Percentiles rank a stretch among this genome's conserved stretches.
Conservation (phyloP, 495 filamentous ascomycete genomes). For the Pseudoneurospora amorphoporcata region DNA sequence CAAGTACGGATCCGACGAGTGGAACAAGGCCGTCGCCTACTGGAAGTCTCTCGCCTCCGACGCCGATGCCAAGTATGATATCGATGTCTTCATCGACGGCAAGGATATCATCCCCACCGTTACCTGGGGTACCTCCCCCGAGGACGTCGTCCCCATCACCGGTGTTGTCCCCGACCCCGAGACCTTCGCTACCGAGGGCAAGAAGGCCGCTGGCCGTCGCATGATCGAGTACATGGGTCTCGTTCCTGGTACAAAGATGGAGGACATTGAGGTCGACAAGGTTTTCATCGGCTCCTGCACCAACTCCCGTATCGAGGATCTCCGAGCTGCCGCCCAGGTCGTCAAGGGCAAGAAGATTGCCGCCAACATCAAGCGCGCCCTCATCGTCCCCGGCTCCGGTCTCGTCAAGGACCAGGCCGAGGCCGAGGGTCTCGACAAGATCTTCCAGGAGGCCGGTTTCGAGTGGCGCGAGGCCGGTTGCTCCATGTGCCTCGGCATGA, state of each 20-base stretch:
- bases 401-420: conserved; percentile 92
- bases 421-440: conserved; percentile 80
- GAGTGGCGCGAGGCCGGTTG: conserved; percentile 98
- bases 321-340: conserved; percentile 76
- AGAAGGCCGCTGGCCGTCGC: conserved; percentile 66
- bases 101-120: conserved; percentile 91
- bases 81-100: conserved; percentile 74
- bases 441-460: conserved; percentile 86
- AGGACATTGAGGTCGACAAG: conserved; percentile 86
- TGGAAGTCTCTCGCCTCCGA: conserved; percentile 85
- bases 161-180: conserved; percentile 83
- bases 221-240: conserved; percentile 97
- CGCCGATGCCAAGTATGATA: conserved; percentile 73
- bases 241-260: conserved; percentile 71
- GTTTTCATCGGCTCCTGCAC: conserved; percentile 98
- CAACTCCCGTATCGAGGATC: conserved; percentile 92
- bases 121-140: conserved; percentile 94
- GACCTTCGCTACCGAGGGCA: conserved; percentile 65
- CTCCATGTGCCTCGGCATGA: conserved; percentile 99
- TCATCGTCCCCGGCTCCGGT: conserved; percentile 94
- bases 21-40: conserved; percentile 80
- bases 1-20: conserved; percentile 70
- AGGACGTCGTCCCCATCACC: conserved; percentile 90
- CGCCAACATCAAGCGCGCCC: conserved; percentile 77
- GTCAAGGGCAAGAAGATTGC: conserved; percentile 81